Evolutionary conservation across 1,284 basidiomycete species (phyloP).

Genomic region (Lignosus rhinocerotis): DNA sequence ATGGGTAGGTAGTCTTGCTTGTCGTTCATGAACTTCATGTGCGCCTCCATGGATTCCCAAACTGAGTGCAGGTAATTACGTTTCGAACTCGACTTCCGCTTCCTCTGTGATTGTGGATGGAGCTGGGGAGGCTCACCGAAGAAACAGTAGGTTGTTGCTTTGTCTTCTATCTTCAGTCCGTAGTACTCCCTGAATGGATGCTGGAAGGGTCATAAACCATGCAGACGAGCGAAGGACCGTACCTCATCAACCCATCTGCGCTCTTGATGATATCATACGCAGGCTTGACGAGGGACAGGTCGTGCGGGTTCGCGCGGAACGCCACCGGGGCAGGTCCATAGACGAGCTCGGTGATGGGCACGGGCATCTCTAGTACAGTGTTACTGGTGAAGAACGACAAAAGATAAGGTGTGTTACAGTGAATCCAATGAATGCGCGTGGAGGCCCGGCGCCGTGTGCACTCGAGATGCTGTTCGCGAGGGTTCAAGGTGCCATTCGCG

Average conservation of each 20-base stretch:
- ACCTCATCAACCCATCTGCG: not conserved
- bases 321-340: not conserved
- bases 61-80: not conserved
- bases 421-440: no score
- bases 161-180: not conserved
- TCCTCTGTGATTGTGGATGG: not conserved
- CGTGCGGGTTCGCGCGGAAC: not conserved
- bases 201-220: not conserved
- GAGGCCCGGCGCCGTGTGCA: no score
- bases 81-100: not conserved
- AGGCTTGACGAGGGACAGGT: not conserved
- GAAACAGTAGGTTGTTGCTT: not conserved
- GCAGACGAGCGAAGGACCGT: not conserved
- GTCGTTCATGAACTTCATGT: constrained; percentile 21
- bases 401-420: not conserved
- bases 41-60: constrained; percentile 16
- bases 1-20: constrained; percentile 17
- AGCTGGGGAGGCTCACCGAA: not conserved
- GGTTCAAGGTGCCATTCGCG: no score
- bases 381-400: not conserved
- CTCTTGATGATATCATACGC: not conserved
- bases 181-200: not conserved
- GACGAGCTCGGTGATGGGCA: not conserved
- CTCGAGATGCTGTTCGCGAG: no score
- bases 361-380: not conserved